Base-by-base conservation (phyloP, 139 green algal genomes). In the Volvox reticuliferus region DNA sequence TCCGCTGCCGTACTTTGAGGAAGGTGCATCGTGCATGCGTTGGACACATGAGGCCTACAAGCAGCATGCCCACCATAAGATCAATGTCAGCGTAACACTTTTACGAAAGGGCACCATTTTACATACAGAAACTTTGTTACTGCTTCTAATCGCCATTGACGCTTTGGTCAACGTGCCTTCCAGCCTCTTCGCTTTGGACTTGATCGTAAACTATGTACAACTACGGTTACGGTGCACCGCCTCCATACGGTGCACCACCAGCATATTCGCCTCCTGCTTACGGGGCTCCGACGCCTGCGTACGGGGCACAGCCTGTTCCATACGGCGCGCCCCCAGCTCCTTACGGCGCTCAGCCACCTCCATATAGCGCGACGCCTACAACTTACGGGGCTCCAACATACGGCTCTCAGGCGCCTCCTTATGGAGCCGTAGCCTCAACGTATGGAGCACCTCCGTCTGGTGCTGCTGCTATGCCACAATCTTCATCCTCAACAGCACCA, bases 221-320 rank as follows among this genome's bases (percentile, higher is more conserved):
- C 19, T 90, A 90, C 79, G 79, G 79, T 37, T 83, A 90, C 65
- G 86, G 86, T 5, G 86, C 86, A 36, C 73, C 86, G 16, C 30
- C 24, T 12, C 18, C 82, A 12, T 88, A 88, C 20, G 82, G 76
- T n/a, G 71, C 78, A 16, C 80, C 80, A 28, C 68, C 88, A 24
- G 26, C 88, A 22, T 18, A 37, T 44, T 88, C 88, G 50, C 80
- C 73, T 16, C 20, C 69, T 36, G 26, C 55, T 18, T 90, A 90
- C 30, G 86, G 68, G 0, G 73, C 37, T 1, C 35, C 85, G 5
- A 44, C 85, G 9, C 28, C 67, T 0, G 2, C 35, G 2, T 89
- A 89, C 36, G 83, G 67, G 24, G 63, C 82, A 24, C 63, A 30
- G 17, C 67, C 83, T 19, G 20, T 63, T 0, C 24, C 83, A 0